phyloP scores from a whole-genome alignment of 805 yeast genomes.

The Vanderwaltozyma yarrowii region DNA sequence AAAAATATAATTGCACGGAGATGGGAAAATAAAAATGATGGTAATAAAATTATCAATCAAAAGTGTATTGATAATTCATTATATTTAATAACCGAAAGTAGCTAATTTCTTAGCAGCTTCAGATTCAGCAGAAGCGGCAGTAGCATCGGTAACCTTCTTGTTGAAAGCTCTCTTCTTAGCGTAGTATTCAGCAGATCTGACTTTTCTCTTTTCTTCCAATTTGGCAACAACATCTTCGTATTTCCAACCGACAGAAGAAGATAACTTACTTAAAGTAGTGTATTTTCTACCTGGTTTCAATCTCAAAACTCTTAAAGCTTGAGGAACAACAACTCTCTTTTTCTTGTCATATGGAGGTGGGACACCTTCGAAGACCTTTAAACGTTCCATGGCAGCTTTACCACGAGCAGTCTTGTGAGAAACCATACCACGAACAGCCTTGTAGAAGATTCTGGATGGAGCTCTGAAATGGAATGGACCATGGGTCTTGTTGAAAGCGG shows the following conservation, averaged over 20 bases:
- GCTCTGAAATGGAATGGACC: conserved; percentile 99
- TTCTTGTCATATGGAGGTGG: conserved; percentile 99
- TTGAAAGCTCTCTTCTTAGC: conserved; percentile 95
- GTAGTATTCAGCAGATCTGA: conserved; percentile 97
- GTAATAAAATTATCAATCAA: conserved; percentile 6
- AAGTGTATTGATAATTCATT: conserved; percentile 14
- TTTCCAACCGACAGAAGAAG: conserved; percentile 98
- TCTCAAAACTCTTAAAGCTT: conserved; percentile 98
- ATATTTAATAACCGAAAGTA: conserved; percentile 87
- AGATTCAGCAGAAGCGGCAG: conserved; percentile 77
- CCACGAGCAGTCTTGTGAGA: conserved; percentile 99
- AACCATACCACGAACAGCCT: conserved; percentile 99
- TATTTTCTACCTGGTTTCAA: conserved; percentile 99
- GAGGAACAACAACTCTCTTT: conserved; percentile 99
- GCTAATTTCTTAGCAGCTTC: conserved; percentile 91
- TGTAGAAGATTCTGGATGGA: conserved; percentile 99
- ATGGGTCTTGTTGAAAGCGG: conserved; percentile 96
- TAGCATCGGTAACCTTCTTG: conserved; percentile 84
- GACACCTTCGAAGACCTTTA: conserved; percentile 98
- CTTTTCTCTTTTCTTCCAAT: conserved; percentile 99
- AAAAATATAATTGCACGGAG: conserved; percentile 3
- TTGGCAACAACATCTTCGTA: conserved; percentile 96
- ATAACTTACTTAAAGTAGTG: conserved; percentile 96
- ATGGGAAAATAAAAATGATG: conserved; percentile 3
- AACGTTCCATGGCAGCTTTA: conserved; percentile 98